Conservation (phyloP, 768 basidiomycete genomes). For the Albatrellus ellisii region DNA sequence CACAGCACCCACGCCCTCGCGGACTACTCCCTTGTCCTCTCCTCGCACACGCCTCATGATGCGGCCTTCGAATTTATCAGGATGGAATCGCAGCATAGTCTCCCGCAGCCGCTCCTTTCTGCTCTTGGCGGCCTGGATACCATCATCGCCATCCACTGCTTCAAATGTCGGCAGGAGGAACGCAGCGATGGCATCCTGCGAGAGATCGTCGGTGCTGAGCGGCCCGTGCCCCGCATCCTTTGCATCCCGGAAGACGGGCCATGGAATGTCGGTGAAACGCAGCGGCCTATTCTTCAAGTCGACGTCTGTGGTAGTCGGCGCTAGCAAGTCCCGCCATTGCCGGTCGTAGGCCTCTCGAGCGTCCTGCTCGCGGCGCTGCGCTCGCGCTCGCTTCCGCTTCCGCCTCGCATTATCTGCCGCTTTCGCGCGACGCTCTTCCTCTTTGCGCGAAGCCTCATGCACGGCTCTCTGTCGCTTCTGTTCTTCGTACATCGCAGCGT, state of each 20-base stretch:
- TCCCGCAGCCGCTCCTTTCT: constrained; percentile 41
- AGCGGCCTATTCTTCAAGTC: constrained; percentile 8
- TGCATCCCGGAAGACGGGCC: constrained; percentile 30
- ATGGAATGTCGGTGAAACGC: constrained; percentile 44
- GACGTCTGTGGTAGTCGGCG: constrained; percentile 13
- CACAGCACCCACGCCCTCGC: constrained; percentile 50
- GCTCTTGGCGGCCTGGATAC: constrained; percentile 21
- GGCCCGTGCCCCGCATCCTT: neutral
- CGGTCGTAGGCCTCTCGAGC: constrained; percentile 43
- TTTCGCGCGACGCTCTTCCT: constrained; percentile 38
- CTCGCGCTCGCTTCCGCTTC: constrained; percentile 34
- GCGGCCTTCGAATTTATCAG: constrained; percentile 61
- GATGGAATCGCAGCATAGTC: constrained; percentile 55
- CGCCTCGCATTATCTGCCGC: constrained; percentile 39
- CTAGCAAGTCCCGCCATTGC: constrained; percentile 32
- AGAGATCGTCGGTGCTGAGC: constrained; percentile 21
- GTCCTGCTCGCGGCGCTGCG: constrained; percentile 27
- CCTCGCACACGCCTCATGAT: constrained; percentile 39
- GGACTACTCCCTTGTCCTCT: constrained; percentile 35
- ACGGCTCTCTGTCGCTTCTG: constrained; percentile 41
- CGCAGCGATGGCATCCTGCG: constrained; percentile 25
- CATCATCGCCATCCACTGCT: constrained; percentile 24
- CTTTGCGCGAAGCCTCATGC: constrained; percentile 37
- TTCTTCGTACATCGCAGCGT: constrained; percentile 55
- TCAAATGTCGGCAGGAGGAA: constrained; percentile 36